Conservation (phyloP, 495 filamentous ascomycete species). For the Astrothelium macrocarpum region DNA sequence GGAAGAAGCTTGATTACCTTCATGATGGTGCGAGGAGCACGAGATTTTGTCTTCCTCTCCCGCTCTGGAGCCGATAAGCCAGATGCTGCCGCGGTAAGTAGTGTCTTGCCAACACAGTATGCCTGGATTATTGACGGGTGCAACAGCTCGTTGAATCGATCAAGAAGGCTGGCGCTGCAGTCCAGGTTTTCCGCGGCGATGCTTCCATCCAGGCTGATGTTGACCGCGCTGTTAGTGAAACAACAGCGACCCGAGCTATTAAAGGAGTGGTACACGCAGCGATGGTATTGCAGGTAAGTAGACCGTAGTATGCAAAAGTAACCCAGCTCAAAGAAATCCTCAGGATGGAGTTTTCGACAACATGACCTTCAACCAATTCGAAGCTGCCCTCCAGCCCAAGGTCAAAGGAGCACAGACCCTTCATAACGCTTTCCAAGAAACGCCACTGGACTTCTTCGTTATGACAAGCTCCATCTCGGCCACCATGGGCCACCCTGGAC, state of each 20-base stretch:
- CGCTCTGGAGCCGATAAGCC: slow-evolving; percentile 25
- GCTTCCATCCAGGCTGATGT: slow-evolving; percentile 24
- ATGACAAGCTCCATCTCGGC: slow-evolving; percentile 12
- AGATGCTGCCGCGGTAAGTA: slow-evolving; percentile 1
- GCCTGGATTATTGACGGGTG: background rate
- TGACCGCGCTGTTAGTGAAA: slow-evolving; percentile 12
- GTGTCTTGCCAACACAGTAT: background rate
- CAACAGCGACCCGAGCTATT: background rate
- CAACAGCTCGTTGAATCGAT: background rate
- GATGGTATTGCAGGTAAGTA: slow-evolving; percentile 17
- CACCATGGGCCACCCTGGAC: slow-evolving; percentile 8
- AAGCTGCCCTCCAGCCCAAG: background rate
- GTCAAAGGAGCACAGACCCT: background rate
- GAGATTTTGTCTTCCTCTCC: slow-evolving; percentile 32
- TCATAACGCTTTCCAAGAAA: background rate
- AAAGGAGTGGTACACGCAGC: slow-evolving; percentile 19
- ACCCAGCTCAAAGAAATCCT: too few species aligned
- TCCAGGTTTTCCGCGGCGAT: slow-evolving; percentile 29
- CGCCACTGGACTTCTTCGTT: slow-evolving; percentile 13
- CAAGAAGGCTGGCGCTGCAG: slow-evolving; percentile 17
- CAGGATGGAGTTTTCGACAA: background rate
- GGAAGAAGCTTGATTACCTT: slow-evolving; percentile 31
- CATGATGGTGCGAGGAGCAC: slow-evolving; percentile 31
- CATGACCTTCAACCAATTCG: background rate
- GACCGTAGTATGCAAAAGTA: too few species aligned